Evolutionary conservation across 108 stramenopile species (phyloP), one percentile per base, ranked within the genome.

Genomic region (Aurantiochytrium sp.): DNA sequence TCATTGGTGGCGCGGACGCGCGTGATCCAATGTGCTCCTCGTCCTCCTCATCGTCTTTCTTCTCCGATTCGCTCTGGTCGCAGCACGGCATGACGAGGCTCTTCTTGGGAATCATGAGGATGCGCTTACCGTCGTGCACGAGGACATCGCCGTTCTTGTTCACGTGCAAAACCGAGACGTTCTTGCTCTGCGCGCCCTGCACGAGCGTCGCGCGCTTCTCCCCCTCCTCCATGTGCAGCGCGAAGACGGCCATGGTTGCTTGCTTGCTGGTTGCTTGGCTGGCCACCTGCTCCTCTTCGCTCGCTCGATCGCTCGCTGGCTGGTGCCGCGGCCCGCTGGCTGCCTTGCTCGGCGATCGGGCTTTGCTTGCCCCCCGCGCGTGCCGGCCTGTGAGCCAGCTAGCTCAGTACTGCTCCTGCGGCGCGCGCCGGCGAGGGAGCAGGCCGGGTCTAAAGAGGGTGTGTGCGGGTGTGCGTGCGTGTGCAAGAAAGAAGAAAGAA

Each of bases 121-220:
- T 83, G 28, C 76, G 76, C 44, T 90, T 91, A 8, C 95, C 88
- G 57, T 93, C 91, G 42, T 47, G 45, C 29, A 95, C 94, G 12
- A 92, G 71, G 89, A 95, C 94, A 47, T 88, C 88, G 16, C 92
- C 93, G 6, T 88, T 60, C 90, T 96, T 97, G 90, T 57, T 88
- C 60, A 88, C 83, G 5, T 94, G 60, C 88, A 97, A 21, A 91
- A 59, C 45, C 90, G 58, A 90, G 92, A 95, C 72, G 95, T 93
- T 12, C 91, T 88, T 72, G 93, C 87, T 58, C 59, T 43, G 29
- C 19, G 16, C 59, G 25, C 43, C 59, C 59, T 88, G 87, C 14
- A 88, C 43, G 58, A 88, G 29, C n/a, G 42, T 29, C 14, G 59
- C 87, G 18, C 59, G 59, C 42, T 60, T 35, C 88, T 60, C 88